These are phyloP conservation scores for Gossypium armourianum DNA, from an alignment of 441 rosid genomes.

Conservation along the genomic window DNA sequence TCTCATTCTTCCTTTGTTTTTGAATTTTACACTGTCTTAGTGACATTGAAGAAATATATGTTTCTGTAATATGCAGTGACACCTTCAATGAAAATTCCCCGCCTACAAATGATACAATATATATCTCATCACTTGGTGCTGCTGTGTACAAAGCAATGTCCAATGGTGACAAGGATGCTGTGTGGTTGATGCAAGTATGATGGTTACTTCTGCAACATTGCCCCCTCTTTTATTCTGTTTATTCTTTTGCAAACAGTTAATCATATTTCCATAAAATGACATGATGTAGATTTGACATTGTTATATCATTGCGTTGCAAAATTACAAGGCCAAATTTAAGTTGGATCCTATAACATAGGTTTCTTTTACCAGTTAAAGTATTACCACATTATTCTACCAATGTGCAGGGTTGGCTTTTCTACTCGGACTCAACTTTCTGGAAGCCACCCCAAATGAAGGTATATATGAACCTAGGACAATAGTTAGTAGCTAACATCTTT, in stretches of 20 bases:
- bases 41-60: conserved; percentile 5
- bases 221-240: conserved; percentile 11
- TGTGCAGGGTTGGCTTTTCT: conserved; percentile 94
- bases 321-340: conserved; percentile 5
- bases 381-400: conserved; percentile 10
- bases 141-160: conserved; percentile 94
- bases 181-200: conserved; percentile 96
- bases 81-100: conserved; percentile 91
- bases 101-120: conserved; percentile 68
- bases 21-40: background rate
- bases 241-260: background rate
- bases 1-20: background rate
- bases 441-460: conserved; percentile 90
- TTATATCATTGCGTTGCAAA: background rate
- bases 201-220: background rate
- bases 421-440: conserved; percentile 74
- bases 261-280: conserved; percentile 8
- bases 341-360: background rate
- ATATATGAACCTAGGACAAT: conserved; percentile 12
- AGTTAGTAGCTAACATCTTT: conserved; percentile 1
- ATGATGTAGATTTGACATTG: background rate
- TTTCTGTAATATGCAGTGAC: conserved; percentile 43
- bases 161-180: conserved; percentile 70
- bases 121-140: conserved; percentile 73
- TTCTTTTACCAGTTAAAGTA: background rate